Evolutionary conservation across 2,329 filamentous ascomycete species (phyloP), one percentile per base, ranked within the genome.

Genomic region (Fusarium neocosmosporiellum): DNA sequence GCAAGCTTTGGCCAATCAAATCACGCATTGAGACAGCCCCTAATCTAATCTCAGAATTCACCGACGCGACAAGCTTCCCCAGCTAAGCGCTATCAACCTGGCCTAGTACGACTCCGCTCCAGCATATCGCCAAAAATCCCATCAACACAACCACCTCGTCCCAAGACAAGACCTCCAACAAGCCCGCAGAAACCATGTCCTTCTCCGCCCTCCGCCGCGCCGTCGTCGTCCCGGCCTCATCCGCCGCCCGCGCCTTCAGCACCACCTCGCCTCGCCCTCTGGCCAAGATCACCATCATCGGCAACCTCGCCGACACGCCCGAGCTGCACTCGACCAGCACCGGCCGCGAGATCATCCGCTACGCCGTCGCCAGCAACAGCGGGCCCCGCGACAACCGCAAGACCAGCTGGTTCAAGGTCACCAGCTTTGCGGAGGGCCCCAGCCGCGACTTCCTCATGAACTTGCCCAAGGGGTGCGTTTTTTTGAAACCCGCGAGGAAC

Each of bases 381-480:
- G 94, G 94, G 16, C 84, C 86, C 69, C 86, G 84, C 73, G 92
- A 96, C 18, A 93, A 94, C 83, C 87, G 90, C 79, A 88, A 90
- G 80, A 94, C 93, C 33, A 96, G 92, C 86, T 98, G 93, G 93
- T 98, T 97, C 88, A 88, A 88, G 66, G 87, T 98, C 63, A 87
- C 91, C 36, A 90, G 88, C 84, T 98, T 98, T 81, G 84, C 86
- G 16, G 91, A 94, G 73, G 93, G 92, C 14, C 83, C 88, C 58
- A 86, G 88, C 80, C 91, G 92, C 79, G 93, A 98, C 71, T 92
- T 89, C 79, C 81, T 98, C 76, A 84, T 93, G 79, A 86, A 84
- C 78, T 83, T 98, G 82, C 90, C 90, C 63, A 98, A 98, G 87
- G 96, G 96, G 94, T 98, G 84, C 81, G 93, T 89, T n/a, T 59